Evolutionary conservation across 768 basidiomycete species (phyloP).

Genomic region (Tubosaeta sp.): DNA sequence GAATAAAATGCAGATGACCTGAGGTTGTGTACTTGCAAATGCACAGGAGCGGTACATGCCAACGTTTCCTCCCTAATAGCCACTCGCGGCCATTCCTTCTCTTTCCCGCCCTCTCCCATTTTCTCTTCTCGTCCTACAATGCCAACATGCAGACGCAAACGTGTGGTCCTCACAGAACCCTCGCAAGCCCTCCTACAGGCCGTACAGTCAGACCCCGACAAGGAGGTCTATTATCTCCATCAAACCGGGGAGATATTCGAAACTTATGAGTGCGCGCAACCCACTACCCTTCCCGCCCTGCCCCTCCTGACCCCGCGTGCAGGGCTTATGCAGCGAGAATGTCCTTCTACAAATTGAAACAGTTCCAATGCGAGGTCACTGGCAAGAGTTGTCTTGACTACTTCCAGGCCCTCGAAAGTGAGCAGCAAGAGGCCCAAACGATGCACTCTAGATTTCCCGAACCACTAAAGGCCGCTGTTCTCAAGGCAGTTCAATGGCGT

Average conservation of each 20-base stretch:
- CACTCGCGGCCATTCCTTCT: constrained; percentile 54
- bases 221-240: constrained; percentile 85
- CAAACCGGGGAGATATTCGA: constrained; percentile 98
- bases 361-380: constrained; percentile 97
- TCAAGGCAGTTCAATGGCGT: constrained; percentile 97
- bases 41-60: constrained; percentile 35
- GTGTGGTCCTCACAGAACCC: constrained; percentile 84
- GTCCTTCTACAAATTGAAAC: constrained; percentile 90
- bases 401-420: constrained; percentile 90
- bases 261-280: constrained; percentile 77
- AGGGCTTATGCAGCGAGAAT: constrained; percentile 85
- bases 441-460: constrained; percentile 92
- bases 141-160: constrained; percentile 88
- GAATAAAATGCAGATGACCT: too few species aligned
- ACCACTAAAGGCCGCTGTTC: constrained; percentile 85
- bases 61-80: constrained; percentile 54
- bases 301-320: constrained; percentile 17
- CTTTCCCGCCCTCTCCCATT: constrained; percentile 51
- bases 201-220: constrained; percentile 58
- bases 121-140: constrained; percentile 47
- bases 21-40: constrained; percentile 26
- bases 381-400: constrained; percentile 93
- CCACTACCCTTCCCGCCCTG: constrained; percentile 21
- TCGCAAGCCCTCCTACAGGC: constrained; percentile 65
- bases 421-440: constrained; percentile 82